Percentiles rank a stretch among this genome's conserved stretches.
Evolutionary conservation across 2,329 filamentous ascomycete species (phyloP).

Genomic region (Penicillium sp.): DNA sequence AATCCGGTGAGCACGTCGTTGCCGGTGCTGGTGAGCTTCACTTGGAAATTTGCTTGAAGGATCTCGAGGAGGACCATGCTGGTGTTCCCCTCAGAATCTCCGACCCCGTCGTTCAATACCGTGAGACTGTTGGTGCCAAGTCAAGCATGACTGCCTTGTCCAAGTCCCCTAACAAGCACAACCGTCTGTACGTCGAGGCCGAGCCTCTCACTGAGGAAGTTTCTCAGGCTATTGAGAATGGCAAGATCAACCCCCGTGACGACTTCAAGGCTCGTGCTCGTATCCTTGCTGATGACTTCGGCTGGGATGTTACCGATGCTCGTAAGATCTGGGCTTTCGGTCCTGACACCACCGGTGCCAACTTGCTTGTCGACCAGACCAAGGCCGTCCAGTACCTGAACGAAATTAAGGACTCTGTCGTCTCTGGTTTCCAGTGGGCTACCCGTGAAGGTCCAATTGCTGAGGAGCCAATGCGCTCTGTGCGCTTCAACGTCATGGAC

Average conservation of each 20-base stretch:
- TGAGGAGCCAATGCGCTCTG: conserved; percentile 95
- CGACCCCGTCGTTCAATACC: conserved; percentile 97
- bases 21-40: conserved; percentile 99
- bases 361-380: conserved; percentile 98
- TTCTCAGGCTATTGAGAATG: conserved; percentile 79
- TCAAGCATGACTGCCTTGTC: conserved; percentile 96
- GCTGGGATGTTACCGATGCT: conserved; percentile 99
- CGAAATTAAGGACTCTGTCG: conserved; percentile 99
- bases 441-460: conserved; percentile 94
- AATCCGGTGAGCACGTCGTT: conserved; percentile 97
- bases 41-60: conserved; percentile 99
- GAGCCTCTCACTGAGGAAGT: conserved; percentile 91
- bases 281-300: conserved; percentile 91
- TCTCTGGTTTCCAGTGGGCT: conserved; percentile 99
- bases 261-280: conserved; percentile 99
- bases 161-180: conserved; percentile 99
- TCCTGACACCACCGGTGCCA: conserved; percentile 95
- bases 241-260: conserved; percentile 91
- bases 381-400: conserved; percentile 99
- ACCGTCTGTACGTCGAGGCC: conserved; percentile 96
- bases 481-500: conserved; percentile 99
- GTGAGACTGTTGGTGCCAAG: conserved; percentile 81
- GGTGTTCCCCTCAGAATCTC: conserved; percentile 97
- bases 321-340: conserved; percentile 99
- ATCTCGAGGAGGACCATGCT: conserved; percentile 99